Conservation (phyloP, 2,329 filamentous ascomycete genomes). For the Colletotrichum sp. region DNA sequence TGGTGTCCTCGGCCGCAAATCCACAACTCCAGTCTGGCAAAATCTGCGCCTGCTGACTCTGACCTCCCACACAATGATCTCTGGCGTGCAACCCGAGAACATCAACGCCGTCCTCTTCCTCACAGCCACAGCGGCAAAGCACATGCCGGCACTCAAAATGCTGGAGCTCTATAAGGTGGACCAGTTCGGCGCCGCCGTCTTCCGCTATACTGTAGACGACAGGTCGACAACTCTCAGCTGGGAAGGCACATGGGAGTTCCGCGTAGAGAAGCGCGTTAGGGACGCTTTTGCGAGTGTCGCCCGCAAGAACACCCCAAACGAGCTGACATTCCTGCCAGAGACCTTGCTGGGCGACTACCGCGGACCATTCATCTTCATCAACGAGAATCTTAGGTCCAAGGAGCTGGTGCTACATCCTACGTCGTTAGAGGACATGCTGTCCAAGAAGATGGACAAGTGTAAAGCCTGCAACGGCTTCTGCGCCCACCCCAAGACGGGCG, state of each 20-base stretch:
- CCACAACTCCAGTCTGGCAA: slow-evolving; percentile 23
- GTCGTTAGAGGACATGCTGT: slow-evolving; percentile 15
- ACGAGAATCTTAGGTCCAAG: slow-evolving; percentile 26
- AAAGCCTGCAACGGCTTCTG: slow-evolving; percentile 18
- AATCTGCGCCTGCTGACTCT: slow-evolving; percentile 27
- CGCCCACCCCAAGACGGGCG: slow-evolving; percentile 5
- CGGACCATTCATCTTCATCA: slow-evolving; percentile 21
- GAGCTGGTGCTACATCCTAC: slow-evolving; percentile 21
- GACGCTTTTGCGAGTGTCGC: not conserved
- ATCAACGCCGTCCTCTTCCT: slow-evolving; percentile 26
- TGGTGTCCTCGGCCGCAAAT: slow-evolving; percentile 23
- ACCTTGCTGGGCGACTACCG: slow-evolving; percentile 7
- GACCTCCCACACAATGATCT: slow-evolving; percentile 26
- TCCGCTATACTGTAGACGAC: slow-evolving; percentile 27
- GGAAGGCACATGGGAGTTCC: slow-evolving; percentile 19
- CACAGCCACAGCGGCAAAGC: slow-evolving; percentile 25
- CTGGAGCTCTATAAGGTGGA: slow-evolving; percentile 32
- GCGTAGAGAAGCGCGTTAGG: not conserved
- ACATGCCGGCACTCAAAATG: slow-evolving; percentile 28
- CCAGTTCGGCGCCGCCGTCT: slow-evolving; percentile 26
- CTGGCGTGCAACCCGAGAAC: slow-evolving; percentile 20
- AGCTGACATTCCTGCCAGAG: slow-evolving; percentile 13
- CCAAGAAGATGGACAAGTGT: slow-evolving; percentile 20
- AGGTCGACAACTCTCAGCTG: slow-evolving; percentile 4
- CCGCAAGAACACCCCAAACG: not conserved